Percentiles rank a stretch among this genome's conserved stretches.
Conservation (phyloP, 164 flowering plant species). For the Protea cynaroides region DNA sequence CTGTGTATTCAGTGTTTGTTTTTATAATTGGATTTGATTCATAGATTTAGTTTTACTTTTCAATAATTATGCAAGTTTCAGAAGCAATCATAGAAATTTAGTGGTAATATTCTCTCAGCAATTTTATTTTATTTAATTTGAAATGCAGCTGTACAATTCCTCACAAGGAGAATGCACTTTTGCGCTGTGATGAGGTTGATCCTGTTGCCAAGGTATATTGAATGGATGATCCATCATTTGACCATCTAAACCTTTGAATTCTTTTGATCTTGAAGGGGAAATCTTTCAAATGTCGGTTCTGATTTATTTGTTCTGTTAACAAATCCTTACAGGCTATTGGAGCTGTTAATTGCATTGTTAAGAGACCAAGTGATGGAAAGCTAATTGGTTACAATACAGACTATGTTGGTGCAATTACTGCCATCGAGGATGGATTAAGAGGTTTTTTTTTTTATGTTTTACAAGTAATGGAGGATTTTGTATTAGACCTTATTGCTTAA, state of each 20-base stretch:
- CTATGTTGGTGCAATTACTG: constrained; percentile 79
- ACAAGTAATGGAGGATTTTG: constrained; percentile 6
- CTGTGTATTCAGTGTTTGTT: not conserved
- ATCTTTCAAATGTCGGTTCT: not conserved
- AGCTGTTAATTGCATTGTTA: constrained; percentile 77
- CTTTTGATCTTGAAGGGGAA: not conserved
- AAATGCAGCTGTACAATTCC: constrained; percentile 81
- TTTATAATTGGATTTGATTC: not conserved
- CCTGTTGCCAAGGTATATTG: constrained; percentile 76
- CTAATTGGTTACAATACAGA: constrained; percentile 81
- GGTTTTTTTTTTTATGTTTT: constrained; percentile 35
- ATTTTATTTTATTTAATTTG: constrained; percentile 5
- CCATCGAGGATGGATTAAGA: constrained; percentile 81
- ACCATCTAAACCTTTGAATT: not conserved
- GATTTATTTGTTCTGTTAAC: constrained; percentile 4
- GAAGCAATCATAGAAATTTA: not conserved
- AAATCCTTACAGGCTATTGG: constrained; percentile 63
- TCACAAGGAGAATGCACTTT: constrained; percentile 81
- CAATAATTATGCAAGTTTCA: not conserved
- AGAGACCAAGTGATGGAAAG: constrained; percentile 71
- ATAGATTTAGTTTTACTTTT: not conserved
- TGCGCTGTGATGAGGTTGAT: constrained; percentile 84
- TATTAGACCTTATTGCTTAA: constrained; percentile 5
- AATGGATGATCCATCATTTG: not conserved
- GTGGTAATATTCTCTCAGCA: not conserved